A percentile compares a stretch with the other conserved stretches of the same genome.
These are phyloP conservation scores for Leavenworthia alabamica DNA, from an alignment of 345 rosid genomes.

Conservation along the genomic window DNA sequence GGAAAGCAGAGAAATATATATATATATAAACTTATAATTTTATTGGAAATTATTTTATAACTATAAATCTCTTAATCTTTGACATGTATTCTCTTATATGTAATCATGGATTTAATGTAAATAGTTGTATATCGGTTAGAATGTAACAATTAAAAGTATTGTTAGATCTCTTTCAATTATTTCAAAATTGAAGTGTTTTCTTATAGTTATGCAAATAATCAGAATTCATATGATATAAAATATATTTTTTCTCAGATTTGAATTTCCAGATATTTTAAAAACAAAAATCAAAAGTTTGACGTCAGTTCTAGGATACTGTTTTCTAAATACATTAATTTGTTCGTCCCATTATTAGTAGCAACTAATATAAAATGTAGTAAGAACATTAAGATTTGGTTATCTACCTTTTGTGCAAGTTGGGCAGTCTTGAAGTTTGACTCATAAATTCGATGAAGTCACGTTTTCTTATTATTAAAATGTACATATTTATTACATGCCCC, in stretches of 20 bases:
- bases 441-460: background rate
- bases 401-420: constrained; percentile 1
- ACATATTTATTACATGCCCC: constrained; percentile 3
- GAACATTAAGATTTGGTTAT: background rate
- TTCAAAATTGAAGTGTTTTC: background rate
- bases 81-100: background rate
- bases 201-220: background rate
- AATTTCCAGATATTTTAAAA: too few relatives aligned
- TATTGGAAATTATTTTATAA: background rate
- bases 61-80: background rate
- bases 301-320: background rate
- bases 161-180: background rate
- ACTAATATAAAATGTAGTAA: background rate
- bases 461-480: background rate
- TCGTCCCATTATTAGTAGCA: background rate
- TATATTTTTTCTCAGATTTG: too few relatives aligned
- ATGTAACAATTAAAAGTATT: background rate
- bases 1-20: background rate
- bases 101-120: background rate
- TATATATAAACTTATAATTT: background rate
- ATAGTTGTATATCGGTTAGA: background rate
- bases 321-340: background rate
- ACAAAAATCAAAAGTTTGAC: background rate
- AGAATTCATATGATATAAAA: too few relatives aligned
- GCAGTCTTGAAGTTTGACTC: constrained; percentile 10